Percentiles rank a stretch among this genome's conserved stretches.
phyloP scores from a whole-genome alignment of 768 basidiomycete genomes.

The Exidia glandulosa region DNA sequence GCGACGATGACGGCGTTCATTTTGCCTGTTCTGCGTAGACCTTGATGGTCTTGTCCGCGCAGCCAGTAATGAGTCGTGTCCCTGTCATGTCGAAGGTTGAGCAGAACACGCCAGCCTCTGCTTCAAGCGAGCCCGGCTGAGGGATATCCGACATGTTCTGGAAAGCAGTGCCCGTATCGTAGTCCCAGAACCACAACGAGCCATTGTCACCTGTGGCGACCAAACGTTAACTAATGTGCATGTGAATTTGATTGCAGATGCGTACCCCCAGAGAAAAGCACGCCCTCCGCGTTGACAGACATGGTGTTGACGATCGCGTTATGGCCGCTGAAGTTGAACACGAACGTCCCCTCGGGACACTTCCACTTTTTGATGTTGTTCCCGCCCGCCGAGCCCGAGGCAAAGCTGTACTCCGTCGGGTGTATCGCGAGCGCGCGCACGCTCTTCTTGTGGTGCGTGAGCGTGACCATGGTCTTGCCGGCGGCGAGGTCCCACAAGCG shows the following conservation, averaged over 20 bases:
- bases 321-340: constrained; percentile 93
- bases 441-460: constrained; percentile 99
- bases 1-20: constrained; percentile 14
- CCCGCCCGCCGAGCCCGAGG: constrained; percentile 91
- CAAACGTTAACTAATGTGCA: neutral
- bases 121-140: constrained; percentile 95
- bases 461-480: constrained; percentile 89
- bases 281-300: constrained; percentile 88
- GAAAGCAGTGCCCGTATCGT: constrained; percentile 87
- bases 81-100: constrained; percentile 96
- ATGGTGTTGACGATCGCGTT: constrained; percentile 97
- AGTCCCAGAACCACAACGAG: constrained; percentile 88
- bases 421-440: constrained; percentile 91
- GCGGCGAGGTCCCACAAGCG: constrained; percentile 96
- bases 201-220: constrained; percentile 77
- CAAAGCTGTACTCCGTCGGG: constrained; percentile 94
- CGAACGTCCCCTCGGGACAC: constrained; percentile 90
- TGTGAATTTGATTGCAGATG: constrained; percentile 4
- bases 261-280: constrained; percentile 92
- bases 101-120: constrained; percentile 93
- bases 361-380: constrained; percentile 99
- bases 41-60: constrained; percentile 99
- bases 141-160: constrained; percentile 89
- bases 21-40: constrained; percentile 65
- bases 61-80: constrained; percentile 86